Evolutionary conservation across 495 filamentous ascomycete genomes (phyloP).

Genomic region (Neurospora sp.): DNA sequence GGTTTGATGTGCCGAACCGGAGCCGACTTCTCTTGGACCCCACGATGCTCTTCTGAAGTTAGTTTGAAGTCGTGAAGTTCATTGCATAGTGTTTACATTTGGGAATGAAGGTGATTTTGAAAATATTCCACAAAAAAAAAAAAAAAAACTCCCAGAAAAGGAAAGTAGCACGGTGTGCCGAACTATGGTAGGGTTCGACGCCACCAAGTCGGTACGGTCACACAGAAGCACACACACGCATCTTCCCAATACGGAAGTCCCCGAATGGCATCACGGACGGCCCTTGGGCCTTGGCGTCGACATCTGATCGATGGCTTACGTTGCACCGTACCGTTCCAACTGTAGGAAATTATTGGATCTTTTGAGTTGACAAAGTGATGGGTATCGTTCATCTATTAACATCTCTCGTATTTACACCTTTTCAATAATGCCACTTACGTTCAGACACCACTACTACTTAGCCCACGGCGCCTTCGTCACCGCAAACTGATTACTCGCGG

Average conservation of each 20-base stretch:
- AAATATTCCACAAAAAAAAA: too few relatives aligned
- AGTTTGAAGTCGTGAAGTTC: background rate
- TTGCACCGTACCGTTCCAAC: background rate
- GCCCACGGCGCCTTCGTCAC: slow-evolving; percentile 26
- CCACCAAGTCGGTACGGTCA: background rate
- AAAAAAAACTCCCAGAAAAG: too few relatives aligned
- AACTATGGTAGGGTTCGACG: background rate
- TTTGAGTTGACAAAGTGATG: background rate
- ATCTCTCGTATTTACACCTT: background rate
- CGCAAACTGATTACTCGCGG: slow-evolving; percentile 21
- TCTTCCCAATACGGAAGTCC: background rate
- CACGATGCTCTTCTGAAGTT: background rate
- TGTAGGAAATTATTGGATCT: background rate
- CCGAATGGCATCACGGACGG: background rate
- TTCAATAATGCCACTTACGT: background rate
- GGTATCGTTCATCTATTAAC: background rate
- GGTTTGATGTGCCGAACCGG: background rate
- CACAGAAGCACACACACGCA: background rate
- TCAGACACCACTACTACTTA: slow-evolving; percentile 6
- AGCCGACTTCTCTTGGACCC: background rate
- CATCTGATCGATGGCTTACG: background rate
- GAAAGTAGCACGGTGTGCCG: background rate
- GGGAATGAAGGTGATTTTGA: background rate
- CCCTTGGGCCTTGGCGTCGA: background rate
- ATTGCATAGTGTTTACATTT: background rate